Evolutionary conservation across 2,329 filamentous ascomycete genomes (phyloP).

Genomic region (Cytospora piceicola): DNA sequence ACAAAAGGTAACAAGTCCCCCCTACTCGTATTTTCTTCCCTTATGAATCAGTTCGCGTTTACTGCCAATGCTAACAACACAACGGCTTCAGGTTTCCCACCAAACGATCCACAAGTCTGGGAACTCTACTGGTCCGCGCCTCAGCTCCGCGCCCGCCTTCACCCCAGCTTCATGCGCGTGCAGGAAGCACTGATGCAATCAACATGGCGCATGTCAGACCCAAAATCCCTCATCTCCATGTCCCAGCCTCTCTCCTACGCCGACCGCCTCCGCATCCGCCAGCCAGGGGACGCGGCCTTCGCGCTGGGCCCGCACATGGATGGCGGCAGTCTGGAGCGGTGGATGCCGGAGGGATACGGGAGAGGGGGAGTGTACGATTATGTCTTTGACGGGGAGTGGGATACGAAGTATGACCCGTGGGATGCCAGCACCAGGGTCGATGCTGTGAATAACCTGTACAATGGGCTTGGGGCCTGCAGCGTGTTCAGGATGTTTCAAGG

Average conservation of each 20-base stretch:
- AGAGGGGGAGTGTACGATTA: slow-evolving; percentile 70
- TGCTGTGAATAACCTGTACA: slow-evolving; percentile 75
- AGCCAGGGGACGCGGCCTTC: slow-evolving; percentile 71
- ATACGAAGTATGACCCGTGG: slow-evolving; percentile 75
- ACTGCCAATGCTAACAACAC: background rate
- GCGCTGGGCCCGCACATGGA: slow-evolving; percentile 75
- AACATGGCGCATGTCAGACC: slow-evolving; percentile 23
- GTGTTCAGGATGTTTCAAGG: slow-evolving; percentile 91
- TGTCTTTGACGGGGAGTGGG: slow-evolving; percentile 77
- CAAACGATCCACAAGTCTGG: slow-evolving; percentile 69
- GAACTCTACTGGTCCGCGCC: slow-evolving; percentile 76
- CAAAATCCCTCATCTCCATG: slow-evolving; percentile 48
- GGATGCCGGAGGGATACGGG: slow-evolving; percentile 72
- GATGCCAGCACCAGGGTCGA: slow-evolving; percentile 71
- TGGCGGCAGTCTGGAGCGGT: slow-evolving; percentile 74
- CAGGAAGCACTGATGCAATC: slow-evolving; percentile 63
- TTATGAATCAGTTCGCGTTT: too few species aligned
- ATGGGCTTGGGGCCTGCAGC: slow-evolving; percentile 78
- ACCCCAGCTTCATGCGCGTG: slow-evolving; percentile 64
- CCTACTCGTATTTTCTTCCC: background rate
- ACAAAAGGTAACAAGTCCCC: slow-evolving; percentile 40
- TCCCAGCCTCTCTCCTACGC: slow-evolving; percentile 68
- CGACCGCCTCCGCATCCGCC: slow-evolving; percentile 72
- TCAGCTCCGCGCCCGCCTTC: slow-evolving; percentile 69
- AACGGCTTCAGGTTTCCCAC: slow-evolving; percentile 60